Percentiles rank a stretch among this genome's conserved stretches.
Conservation (phyloP, 192 early-diverging fungal genomes). For the Coemansia sp. region DNA sequence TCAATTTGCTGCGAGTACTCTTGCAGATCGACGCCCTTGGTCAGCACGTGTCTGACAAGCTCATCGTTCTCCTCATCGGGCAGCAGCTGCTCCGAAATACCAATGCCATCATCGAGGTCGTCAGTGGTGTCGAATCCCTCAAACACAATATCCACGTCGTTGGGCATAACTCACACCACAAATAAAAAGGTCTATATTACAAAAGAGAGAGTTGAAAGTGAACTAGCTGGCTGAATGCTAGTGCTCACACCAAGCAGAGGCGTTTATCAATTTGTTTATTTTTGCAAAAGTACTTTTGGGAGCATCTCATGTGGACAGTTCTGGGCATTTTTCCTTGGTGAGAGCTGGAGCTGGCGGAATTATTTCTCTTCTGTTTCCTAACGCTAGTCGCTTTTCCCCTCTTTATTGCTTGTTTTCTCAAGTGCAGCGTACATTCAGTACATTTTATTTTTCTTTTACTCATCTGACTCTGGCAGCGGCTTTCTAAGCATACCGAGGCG, state of each 20-base stretch:
- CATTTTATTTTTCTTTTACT: slow-evolving; percentile 2
- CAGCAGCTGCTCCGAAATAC: slow-evolving; percentile 14
- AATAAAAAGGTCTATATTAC: background rate
- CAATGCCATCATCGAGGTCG: slow-evolving; percentile 8
- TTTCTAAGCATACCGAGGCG: background rate
- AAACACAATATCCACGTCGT: slow-evolving; percentile 28
- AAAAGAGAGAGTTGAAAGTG: background rate
- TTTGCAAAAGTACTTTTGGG: background rate
- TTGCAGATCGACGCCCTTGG: slow-evolving; percentile 80
- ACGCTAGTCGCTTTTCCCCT: background rate
- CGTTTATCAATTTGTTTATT: background rate
- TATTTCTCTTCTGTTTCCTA: background rate
- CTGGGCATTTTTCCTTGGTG: background rate
- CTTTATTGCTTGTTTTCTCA: background rate
- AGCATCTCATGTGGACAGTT: background rate
- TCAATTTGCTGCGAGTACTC: slow-evolving; percentile 81
- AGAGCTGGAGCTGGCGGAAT: background rate
- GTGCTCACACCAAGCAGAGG: background rate
- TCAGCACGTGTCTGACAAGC: slow-evolving; percentile 76
- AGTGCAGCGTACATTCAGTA: background rate
- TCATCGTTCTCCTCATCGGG: slow-evolving; percentile 79
- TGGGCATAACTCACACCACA: too few species aligned
- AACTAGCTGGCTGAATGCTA: background rate
- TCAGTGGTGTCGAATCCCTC: slow-evolving; percentile 45
- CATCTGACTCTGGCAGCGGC: background rate